phyloP scores from a whole-genome alignment of 2,329 filamentous ascomycete species.

The Sporothrix schenckii region DNA sequence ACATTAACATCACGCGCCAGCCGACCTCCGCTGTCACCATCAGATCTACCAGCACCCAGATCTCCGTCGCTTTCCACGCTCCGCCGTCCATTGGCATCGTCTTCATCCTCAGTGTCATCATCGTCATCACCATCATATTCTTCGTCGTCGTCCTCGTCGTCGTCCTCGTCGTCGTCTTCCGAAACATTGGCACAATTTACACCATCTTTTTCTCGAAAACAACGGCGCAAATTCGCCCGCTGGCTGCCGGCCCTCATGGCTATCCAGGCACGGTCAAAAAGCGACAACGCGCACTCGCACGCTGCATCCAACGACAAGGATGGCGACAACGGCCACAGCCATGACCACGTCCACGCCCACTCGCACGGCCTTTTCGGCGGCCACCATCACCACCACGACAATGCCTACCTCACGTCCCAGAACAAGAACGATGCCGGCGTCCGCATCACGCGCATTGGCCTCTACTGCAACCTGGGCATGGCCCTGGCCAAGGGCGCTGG shows the following conservation, averaged over 20 bases:
- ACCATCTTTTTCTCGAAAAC: constrained; percentile 32
- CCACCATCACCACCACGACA: constrained; percentile 82
- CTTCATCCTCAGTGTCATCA: constrained; percentile 23
- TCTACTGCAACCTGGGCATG: constrained; percentile 91
- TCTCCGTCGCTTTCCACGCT: constrained; percentile 28
- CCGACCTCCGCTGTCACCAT: constrained; percentile 24
- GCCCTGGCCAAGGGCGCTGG: constrained; percentile 89
- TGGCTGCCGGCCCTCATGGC: constrained; percentile 40
- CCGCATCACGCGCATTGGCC: constrained; percentile 85
- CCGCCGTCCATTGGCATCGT: constrained; percentile 25
- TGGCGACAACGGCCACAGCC: constrained; percentile 1
- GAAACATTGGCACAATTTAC: constrained; percentile 20
- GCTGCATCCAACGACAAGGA: constrained; percentile 53
- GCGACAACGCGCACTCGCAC: constrained; percentile 57
- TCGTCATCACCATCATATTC: constrained; percentile 19
- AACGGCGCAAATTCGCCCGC: constrained; percentile 32
- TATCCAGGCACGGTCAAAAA: constrained; percentile 36
- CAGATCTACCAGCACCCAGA: constrained; percentile 15
- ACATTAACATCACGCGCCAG: constrained; percentile 3
- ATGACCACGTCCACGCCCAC: constrained; percentile 59
- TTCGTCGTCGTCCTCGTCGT: constrained; percentile 8
- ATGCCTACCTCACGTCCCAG: constrained; percentile 74
- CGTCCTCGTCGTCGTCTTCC: constrained; percentile 9
- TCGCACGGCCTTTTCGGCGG: constrained; percentile 58
- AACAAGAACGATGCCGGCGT: constrained; percentile 93